Conservation (phyloP, 2,329 filamentous ascomycete genomes). For the Juglanconis sp. region DNA sequence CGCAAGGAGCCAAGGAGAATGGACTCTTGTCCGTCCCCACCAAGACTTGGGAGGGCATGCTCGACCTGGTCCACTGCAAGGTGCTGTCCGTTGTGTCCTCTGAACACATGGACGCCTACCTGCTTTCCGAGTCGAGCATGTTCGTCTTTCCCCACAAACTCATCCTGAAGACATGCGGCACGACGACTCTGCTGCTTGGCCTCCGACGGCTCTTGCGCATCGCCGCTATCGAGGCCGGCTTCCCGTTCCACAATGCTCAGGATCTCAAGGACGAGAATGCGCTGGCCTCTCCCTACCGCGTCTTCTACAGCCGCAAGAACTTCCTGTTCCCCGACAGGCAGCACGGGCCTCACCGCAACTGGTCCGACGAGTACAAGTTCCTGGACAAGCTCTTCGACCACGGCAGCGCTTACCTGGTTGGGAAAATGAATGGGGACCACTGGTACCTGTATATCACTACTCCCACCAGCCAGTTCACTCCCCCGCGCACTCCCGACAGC, state of each 20-base stretch:
- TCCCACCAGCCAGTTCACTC: slow-evolving; percentile 74
- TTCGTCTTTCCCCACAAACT: slow-evolving; percentile 99
- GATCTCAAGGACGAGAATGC: slow-evolving; percentile 65
- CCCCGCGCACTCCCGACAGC: slow-evolving; percentile 70
- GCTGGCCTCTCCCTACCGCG: slow-evolving; percentile 84
- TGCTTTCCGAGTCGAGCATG: slow-evolving; percentile 99
- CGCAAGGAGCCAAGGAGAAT: slow-evolving; percentile 64
- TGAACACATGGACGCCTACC: slow-evolving; percentile 91
- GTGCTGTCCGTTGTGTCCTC: slow-evolving; percentile 92
- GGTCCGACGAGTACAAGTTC: slow-evolving; percentile 91
- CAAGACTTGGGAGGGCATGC: slow-evolving; percentile 92
- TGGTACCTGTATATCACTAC: slow-evolving; percentile 98
- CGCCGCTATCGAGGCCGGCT: slow-evolving; percentile 82
- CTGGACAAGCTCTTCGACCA: slow-evolving; percentile 88
- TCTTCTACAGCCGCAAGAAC: slow-evolving; percentile 99
- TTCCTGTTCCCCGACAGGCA: slow-evolving; percentile 95
- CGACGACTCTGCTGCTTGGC: slow-evolving; percentile 86
- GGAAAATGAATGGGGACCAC: slow-evolving; percentile 99
- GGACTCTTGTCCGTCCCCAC: slow-evolving; percentile 83
- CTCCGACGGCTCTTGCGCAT: slow-evolving; percentile 90
- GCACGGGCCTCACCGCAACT: slow-evolving; percentile 91
- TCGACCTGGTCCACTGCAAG: slow-evolving; percentile 98
- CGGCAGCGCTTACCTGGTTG: slow-evolving; percentile 98
- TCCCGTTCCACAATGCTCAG: slow-evolving; percentile 72
- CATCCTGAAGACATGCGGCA: slow-evolving; percentile 97